Evolutionary conservation across 345 rosid species (phyloP), one percentile per base, ranked within the genome.

Genomic region (Combretum micranthum): DNA sequence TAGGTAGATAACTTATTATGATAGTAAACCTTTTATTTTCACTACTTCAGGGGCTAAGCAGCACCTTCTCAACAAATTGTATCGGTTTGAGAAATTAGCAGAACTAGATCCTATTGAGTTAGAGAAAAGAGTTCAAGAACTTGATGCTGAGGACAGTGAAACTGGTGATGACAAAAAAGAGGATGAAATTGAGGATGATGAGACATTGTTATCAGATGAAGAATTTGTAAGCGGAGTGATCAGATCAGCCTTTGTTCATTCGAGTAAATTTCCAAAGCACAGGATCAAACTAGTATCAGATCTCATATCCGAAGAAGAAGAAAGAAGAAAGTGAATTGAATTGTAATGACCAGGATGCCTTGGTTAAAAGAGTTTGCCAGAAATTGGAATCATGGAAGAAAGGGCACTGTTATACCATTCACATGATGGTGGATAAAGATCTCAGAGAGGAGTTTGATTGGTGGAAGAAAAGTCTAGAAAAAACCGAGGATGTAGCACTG

Each of bases 381-480:
- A 75, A 84, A 69, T 55, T 92, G 59, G 85, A 83, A 20, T 79
- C 80, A 16, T 92, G 98, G 98, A 83, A 83, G 66, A 81, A 83
- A 21, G 93, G 84, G 59, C 86, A 84, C 56, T 72, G 82, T 0
- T 80, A 78, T 82, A 88, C 98, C 49, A 88, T 92, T 47, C 96
- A 88, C 68, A 84, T 88, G 98, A 92, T 92, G 95, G 91, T 88
- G 4, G 98, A 80, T 20, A 67, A 81, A 60, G 98, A 92, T 72
- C 76, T 86, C 45, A 79, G 73, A 57, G 73, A 56, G 55, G 87
- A 86, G 58, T 52, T 69, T 20, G 68, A 69, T 46, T 69, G 67
- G 13, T 85, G 88, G 83, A 75, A 70, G 60, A 69, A 48, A 69
- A 53, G 47, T 50, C 70, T 66, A 53, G 74, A 78, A 50, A 79